These are phyloP conservation scores for Cladosporium colombiae DNA, from an alignment of 2,329 filamentous ascomycete genomes.

Conservation along the genomic window DNA sequence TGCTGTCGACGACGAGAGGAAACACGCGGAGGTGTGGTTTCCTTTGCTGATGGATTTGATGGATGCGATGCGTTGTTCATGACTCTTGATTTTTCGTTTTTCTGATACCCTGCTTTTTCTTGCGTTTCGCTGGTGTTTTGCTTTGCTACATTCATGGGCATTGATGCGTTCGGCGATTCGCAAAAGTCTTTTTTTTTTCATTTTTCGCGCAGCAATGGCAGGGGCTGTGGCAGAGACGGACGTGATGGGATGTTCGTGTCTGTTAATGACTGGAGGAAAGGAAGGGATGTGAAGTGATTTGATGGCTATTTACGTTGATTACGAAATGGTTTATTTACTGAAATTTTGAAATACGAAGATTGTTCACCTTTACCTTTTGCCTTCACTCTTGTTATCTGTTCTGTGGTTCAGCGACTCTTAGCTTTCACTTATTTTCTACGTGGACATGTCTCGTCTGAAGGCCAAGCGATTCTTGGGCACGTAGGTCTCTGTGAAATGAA, in stretches of 20 bases:
- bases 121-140: neutral
- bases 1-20: neutral
- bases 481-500: too few relatives aligned
- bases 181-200: neutral
- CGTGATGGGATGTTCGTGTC: neutral
- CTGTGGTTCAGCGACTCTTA: too few relatives aligned
- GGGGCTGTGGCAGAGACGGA: neutral
- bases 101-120: neutral
- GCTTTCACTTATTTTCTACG: too few relatives aligned
- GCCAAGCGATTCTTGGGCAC: too few relatives aligned
- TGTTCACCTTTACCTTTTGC: neutral
- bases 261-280: neutral
- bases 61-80: constrained; percentile 5
- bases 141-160: neutral
- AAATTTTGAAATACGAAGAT: neutral
- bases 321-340: neutral
- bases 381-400: neutral
- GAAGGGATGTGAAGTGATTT: neutral
- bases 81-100: neutral
- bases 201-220: neutral
- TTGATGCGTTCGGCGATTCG: neutral
- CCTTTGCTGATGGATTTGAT: neutral
- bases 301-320: neutral
- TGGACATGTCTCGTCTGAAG: too few relatives aligned
- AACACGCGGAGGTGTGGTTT: neutral